Percentiles rank a stretch among this genome's conserved stretches.
Evolutionary conservation across 768 basidiomycete species (phyloP).

Genomic region (Phanerodontia chrysosporium): DNA sequence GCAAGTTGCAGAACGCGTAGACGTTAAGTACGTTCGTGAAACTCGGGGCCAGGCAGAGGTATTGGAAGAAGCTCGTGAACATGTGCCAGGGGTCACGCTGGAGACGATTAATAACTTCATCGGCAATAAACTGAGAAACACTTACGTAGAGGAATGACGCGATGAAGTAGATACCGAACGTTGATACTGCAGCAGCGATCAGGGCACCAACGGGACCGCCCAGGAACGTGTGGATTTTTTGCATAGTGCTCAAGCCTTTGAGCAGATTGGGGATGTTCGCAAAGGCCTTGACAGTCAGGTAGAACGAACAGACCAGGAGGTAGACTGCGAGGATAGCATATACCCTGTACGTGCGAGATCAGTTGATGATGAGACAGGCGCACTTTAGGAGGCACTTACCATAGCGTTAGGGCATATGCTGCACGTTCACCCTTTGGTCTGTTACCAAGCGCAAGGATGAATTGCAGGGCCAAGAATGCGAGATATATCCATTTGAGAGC

Average conservation of each 20-base stretch:
- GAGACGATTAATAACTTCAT: neutral
- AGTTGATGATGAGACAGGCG: neutral
- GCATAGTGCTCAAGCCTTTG: constrained; percentile 39
- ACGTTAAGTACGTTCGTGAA: constrained; percentile 95
- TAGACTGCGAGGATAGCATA: constrained; percentile 83
- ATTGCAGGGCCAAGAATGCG: constrained; percentile 78
- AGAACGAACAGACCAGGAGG: constrained; percentile 82
- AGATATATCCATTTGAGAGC: constrained; percentile 86
- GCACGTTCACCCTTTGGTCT: constrained; percentile 85
- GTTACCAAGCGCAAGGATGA: constrained; percentile 72
- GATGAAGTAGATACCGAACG: constrained; percentile 84
- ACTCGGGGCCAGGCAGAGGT: constrained; percentile 83
- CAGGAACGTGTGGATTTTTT: constrained; percentile 62
- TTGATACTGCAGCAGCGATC: constrained; percentile 84
- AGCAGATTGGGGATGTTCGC: constrained; percentile 53
- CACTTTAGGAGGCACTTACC: constrained; percentile 36
- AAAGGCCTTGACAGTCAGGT: constrained; percentile 79
- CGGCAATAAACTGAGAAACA: no score
- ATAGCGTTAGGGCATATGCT: constrained; percentile 68
- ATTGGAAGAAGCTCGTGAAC: constrained; percentile 91
- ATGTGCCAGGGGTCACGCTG: constrained; percentile 98
- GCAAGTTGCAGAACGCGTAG: constrained; percentile 96
- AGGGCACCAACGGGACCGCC: constrained; percentile 73
- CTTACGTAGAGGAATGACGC: constrained; percentile 84
- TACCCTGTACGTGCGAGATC: constrained; percentile 49